Conservation (phyloP, 2,329 filamentous ascomycete species). For the Sarocladium oryzae region DNA sequence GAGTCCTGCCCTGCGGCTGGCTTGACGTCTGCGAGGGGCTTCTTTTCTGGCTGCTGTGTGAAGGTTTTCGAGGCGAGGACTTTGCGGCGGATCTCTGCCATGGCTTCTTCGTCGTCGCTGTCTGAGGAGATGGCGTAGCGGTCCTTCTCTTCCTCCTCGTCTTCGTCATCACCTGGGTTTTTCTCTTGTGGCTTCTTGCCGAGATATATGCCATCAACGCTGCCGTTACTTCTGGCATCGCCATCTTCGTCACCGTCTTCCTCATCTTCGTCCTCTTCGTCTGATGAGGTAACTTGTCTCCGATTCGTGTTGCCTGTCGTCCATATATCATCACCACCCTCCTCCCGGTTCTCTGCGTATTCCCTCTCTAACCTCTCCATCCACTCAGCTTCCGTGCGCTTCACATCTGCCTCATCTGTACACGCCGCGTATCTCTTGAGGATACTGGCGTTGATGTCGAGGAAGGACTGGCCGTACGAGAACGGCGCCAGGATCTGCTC, state of each 20-base stretch:
- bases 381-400: conserved; percentile 81
- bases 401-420: conserved; percentile 72
- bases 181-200: conserved; percentile 41
- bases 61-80: conserved; percentile 93
- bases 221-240: conserved; percentile 37
- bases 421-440: conserved; percentile 82
- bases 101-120: conserved; percentile 71
- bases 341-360: conserved; percentile 71
- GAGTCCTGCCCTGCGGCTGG: conserved; percentile 41
- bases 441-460: conserved; percentile 82
- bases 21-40: conserved; percentile 57
- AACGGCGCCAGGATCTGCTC: conserved; percentile 77
- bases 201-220: conserved; percentile 53
- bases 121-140: conserved; percentile 74
- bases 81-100: conserved; percentile 84
- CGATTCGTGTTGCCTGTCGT: conserved; percentile 84
- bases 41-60: conserved; percentile 43
- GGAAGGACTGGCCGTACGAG: conserved; percentile 78
- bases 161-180: conserved; percentile 24
- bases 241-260: conserved; percentile 38
- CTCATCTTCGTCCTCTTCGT: conserved; percentile 47
- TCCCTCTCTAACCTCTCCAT: conserved; percentile 84
- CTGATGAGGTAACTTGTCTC: conserved; percentile 45
- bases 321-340: conserved; percentile 78
- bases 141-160: conserved; percentile 49